phyloP scores from a whole-genome alignment of 352 stramenopile genomes.

The Pilasporangium apinafurcum region DNA sequence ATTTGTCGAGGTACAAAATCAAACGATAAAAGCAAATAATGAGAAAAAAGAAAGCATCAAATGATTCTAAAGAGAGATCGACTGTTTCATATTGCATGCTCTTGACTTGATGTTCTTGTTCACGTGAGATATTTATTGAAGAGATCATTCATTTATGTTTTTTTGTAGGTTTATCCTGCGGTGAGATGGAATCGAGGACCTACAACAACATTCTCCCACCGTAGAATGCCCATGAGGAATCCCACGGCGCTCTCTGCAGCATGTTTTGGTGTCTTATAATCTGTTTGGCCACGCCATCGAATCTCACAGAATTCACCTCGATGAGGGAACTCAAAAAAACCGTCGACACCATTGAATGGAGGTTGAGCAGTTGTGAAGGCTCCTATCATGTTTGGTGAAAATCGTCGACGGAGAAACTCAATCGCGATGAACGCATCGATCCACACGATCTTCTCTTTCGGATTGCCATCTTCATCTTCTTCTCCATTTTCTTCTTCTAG shows the following conservation, averaged over 20 bases:
- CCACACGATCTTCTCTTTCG: slow-evolving; percentile 19
- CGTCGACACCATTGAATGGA: neutral
- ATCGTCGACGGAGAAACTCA: slow-evolving; percentile 13
- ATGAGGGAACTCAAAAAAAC: neutral
- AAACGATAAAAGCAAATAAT: no score
- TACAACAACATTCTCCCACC: slow-evolving; percentile 11
- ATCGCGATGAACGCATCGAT: slow-evolving; percentile 21
- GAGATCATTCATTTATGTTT: neutral
- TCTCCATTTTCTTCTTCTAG: slow-evolving; percentile 4
- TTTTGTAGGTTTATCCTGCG: neutral
- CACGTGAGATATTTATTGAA: no score
- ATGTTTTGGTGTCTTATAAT: slow-evolving; percentile 15
- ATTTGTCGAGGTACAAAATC: no score
- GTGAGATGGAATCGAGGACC: slow-evolving; percentile 11
- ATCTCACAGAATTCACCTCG: slow-evolving; percentile 14
- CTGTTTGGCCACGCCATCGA: slow-evolving; percentile 10
- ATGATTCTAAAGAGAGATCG: no score
- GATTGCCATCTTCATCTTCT: neutral
- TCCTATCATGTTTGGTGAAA: neutral
- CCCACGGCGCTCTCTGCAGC: slow-evolving; percentile 10
- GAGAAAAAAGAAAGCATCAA: no score
- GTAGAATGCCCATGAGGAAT: slow-evolving; percentile 10
- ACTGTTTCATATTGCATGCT: no score
- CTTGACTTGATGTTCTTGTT: no score
- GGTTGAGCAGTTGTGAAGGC: neutral